Percentiles rank a stretch among this genome's conserved stretches.
Conservation (phyloP, 1,284 basidiomycete species). For the Leccinum solheimii region DNA sequence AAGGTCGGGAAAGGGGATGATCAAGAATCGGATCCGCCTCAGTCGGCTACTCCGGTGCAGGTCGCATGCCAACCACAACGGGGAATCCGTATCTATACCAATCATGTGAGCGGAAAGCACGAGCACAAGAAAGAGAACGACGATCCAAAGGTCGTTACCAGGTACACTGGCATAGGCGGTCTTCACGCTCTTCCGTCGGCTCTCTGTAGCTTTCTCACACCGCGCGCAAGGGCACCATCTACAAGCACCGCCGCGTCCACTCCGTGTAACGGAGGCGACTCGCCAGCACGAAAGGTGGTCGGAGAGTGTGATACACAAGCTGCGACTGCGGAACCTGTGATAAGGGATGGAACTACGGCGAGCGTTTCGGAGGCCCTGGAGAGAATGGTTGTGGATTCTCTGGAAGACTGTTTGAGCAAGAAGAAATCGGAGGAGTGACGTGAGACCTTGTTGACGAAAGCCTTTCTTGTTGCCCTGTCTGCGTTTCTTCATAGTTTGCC, state of each 20-base stretch:
- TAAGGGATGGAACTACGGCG: constrained; percentile 9
- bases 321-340: background rate
- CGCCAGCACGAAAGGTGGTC: background rate
- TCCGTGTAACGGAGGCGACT: background rate
- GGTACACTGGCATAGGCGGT: background rate
- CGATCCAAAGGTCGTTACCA: background rate
- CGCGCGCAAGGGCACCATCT: constrained; percentile 22
- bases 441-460: background rate
- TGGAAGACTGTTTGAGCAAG: constrained; percentile 4
- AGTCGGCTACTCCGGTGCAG: background rate
- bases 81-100: background rate
- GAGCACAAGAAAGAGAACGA: constrained; percentile 9
- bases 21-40: background rate
- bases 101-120: background rate
- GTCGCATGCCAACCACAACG: background rate
- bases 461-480: background rate
- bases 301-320: background rate
- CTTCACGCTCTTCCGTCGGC: constrained; percentile 10
- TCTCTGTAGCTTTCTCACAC: constrained; percentile 13
- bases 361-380: constrained; percentile 24
- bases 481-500: constrained; percentile 3
- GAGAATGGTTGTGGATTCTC: constrained; percentile 27
- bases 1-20: background rate
- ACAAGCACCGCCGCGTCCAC: constrained; percentile 24
- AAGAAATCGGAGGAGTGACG: background rate